These are phyloP conservation scores for Uronychia setigera DNA, from an alignment of 73 alveolate genomes.

Conservation along the genomic window DNA sequence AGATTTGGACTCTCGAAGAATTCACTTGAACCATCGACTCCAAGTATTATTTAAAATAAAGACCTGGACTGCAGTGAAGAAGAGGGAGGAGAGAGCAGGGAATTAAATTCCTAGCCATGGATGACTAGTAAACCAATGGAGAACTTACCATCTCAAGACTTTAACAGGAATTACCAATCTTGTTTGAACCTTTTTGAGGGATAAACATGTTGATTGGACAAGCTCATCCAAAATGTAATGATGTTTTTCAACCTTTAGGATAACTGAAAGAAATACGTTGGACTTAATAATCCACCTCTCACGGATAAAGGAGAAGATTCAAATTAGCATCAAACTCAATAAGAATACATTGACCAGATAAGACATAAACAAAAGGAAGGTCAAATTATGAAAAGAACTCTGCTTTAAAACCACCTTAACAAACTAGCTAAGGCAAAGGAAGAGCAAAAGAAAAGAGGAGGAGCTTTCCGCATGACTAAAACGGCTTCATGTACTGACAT, in stretches of 20 bases:
- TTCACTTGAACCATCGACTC: too few species aligned
- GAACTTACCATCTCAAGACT: background rate
- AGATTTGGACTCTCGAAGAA: too few species aligned
- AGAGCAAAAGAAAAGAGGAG: background rate
- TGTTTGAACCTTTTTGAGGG: background rate
- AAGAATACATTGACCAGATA: background rate
- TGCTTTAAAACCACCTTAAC: background rate
- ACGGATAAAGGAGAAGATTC: background rate
- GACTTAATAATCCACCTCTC: background rate
- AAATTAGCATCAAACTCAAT: too few species aligned
- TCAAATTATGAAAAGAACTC: background rate
- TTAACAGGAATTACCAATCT: background rate
- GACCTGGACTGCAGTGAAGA: too few species aligned
- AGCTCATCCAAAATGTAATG: background rate
- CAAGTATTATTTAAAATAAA: too few species aligned
- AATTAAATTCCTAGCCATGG: background rate
- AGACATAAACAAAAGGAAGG: background rate
- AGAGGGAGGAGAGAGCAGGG: too few species aligned
- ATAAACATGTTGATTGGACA: background rate
- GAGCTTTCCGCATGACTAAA: background rate
- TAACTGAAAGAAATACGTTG: background rate
- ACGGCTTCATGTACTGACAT: background rate
- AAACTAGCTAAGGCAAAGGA: background rate
- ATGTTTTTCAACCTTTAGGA: background rate
- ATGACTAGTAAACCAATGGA: too few species aligned